Conservation (phyloP, 148 eudicot species). For the Vaccinium vitisidaea region DNA sequence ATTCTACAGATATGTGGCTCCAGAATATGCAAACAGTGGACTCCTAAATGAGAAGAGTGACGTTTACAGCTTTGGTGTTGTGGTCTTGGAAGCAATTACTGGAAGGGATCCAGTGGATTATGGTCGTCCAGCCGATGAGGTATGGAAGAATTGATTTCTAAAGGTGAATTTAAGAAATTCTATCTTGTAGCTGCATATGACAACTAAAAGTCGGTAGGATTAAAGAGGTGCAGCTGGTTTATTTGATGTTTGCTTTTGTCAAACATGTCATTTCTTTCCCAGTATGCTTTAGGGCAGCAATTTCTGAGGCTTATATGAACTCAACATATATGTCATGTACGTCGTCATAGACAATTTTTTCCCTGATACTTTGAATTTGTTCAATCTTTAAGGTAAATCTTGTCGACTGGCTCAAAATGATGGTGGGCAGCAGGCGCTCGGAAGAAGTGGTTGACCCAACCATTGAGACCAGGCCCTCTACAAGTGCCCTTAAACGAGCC, state of each 20-base stretch:
- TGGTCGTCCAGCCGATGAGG: conserved; percentile 79
- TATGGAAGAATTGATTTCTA: conserved; percentile 1
- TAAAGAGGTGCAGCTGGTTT: neutral
- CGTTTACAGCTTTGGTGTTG: conserved; percentile 85
- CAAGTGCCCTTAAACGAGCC: conserved; percentile 75
- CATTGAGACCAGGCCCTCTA: conserved; percentile 68
- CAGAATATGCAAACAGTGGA: conserved; percentile 97
- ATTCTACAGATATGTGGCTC: conserved; percentile 75
- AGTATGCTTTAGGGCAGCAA: neutral
- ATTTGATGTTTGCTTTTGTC: neutral
- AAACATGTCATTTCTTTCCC: neutral
- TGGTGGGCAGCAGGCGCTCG: conserved; percentile 77
- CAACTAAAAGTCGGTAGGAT: neutral
- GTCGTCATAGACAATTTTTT: neutral
- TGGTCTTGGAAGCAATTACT: conserved; percentile 81
- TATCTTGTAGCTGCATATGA: neutral
- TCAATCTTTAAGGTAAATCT: conserved; percentile 60
- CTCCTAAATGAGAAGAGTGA: conserved; percentile 87
- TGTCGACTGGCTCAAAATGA: conserved; percentile 90
- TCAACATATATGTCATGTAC: neutral
- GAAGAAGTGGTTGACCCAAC: conserved; percentile 88
- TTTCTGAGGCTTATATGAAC: neutral
- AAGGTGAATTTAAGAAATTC: neutral
- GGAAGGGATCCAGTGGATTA: conserved; percentile 97
- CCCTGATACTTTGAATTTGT: conserved; percentile 10